Conservation (phyloP, 305 asterid species). For the Rubia balearica region DNA sequence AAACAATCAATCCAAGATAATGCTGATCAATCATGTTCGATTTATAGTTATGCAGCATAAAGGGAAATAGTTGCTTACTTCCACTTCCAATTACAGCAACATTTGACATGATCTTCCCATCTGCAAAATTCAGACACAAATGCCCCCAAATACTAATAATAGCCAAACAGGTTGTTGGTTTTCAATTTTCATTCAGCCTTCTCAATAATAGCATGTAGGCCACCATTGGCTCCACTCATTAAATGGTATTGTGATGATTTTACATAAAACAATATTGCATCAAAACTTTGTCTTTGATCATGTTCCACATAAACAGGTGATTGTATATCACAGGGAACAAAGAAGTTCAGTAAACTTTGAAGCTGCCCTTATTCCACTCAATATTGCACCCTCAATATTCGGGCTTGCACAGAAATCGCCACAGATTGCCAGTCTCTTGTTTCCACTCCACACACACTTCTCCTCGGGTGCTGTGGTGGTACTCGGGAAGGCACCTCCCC, state of each 20-base stretch:
- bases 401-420: conserved; percentile 76
- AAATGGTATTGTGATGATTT: neutral
- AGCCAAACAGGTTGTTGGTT: neutral
- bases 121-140: neutral
- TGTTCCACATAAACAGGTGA: neutral
- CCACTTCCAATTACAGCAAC: conserved; percentile 90
- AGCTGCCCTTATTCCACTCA: conserved; percentile 75
- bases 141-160: neutral
- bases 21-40: neutral
- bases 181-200: neutral
- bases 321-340: conserved; percentile 19
- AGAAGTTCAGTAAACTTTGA: conserved; percentile 37
- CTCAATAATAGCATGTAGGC: neutral
- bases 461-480: conserved; percentile 48
- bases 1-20: neutral
- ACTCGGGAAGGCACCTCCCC: conserved; percentile 86
- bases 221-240: neutral
- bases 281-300: neutral
- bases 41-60: neutral
- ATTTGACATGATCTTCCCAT: conserved; percentile 37
- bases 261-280: neutral
- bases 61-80: conserved; percentile 34
- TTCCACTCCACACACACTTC: conserved; percentile 63
- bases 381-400: conserved; percentile 72
- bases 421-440: conserved; percentile 57